Evolutionary conservation across 495 filamentous ascomycete species (phyloP).

Genomic region (Lepraria neglecta): DNA sequence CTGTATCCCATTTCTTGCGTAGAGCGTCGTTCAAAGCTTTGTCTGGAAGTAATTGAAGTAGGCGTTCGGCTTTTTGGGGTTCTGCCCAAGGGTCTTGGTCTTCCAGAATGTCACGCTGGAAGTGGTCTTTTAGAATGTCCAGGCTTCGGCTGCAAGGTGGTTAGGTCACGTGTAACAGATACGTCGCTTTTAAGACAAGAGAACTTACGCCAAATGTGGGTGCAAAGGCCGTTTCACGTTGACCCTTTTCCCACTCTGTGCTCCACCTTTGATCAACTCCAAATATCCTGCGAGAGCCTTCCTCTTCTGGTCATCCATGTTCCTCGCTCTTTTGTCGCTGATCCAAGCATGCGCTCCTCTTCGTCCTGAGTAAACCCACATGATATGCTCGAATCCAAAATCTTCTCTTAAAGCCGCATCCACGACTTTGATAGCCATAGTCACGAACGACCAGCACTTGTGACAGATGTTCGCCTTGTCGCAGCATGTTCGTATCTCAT

Average conservation of each 20-base stretch:
- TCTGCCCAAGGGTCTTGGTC: conserved; percentile 81
- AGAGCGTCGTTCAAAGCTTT: conserved; percentile 64
- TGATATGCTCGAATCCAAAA: conserved; percentile 90
- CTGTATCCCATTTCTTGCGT: conserved; percentile 82
- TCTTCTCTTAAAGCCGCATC: conserved; percentile 82
- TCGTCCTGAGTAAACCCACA: conserved; percentile 97
- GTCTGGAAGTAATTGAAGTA: conserved; percentile 76
- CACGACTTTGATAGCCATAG: conserved; percentile 92
- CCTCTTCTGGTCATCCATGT: conserved; percentile 75
- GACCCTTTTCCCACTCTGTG: conserved; percentile 79
- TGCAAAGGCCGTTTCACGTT: conserved; percentile 82
- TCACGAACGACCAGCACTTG: conserved; percentile 95
- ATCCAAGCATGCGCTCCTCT: conserved; percentile 98
- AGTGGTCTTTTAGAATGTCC: conserved; percentile 70
- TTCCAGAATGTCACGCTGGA: conserved; percentile 70
- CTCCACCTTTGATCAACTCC: conserved; percentile 75
- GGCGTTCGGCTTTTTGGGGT: conserved; percentile 58
- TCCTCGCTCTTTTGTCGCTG: conserved; percentile 81
- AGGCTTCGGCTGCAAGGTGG: conserved; percentile 60
- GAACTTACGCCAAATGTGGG: conserved; percentile 67
- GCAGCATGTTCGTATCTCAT: conserved; percentile 93
- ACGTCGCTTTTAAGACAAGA: neutral
- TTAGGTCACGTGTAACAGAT: neutral
- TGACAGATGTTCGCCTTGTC: conserved; percentile 85
- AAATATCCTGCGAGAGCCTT: conserved; percentile 81